These are phyloP conservation scores for Lentinus polychrous DNA, from an alignment of 1,284 basidiomycete species.

Conservation along the genomic window DNA sequence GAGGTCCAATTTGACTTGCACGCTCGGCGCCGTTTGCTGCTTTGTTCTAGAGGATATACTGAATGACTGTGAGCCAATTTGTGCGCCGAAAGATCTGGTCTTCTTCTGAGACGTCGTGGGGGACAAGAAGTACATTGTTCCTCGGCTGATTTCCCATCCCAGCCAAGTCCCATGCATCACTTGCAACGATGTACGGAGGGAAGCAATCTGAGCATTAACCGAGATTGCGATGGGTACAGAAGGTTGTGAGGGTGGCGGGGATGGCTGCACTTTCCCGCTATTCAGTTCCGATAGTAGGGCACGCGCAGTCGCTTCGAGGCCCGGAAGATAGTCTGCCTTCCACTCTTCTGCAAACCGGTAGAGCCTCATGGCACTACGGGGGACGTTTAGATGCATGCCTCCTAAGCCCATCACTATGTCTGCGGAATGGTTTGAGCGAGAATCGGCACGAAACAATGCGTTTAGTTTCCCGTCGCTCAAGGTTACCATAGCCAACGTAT, in stretches of 20 bases:
- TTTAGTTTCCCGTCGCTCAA: conserved; percentile 40
- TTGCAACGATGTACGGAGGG: conserved; percentile 55
- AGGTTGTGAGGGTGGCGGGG: conserved; percentile 15
- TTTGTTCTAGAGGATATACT: conserved; percentile 46
- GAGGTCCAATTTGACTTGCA: conserved; percentile 52
- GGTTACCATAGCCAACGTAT: conserved; percentile 52
- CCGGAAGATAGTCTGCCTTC: conserved; percentile 70
- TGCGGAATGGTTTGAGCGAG: conserved; percentile 24
- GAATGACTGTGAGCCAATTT: conserved; percentile 57
- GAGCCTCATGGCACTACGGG: conserved; percentile 71
- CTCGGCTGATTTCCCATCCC: conserved; percentile 57
- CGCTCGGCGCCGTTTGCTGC: conserved; percentile 27
- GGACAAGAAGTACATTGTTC: conserved; percentile 40
- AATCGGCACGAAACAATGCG: conserved; percentile 38
- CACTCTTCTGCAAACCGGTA: conserved; percentile 76
- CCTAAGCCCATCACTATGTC: conserved; percentile 32
- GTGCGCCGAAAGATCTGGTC: conserved; percentile 51
- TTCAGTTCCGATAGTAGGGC: conserved; percentile 59
- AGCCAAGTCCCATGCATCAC: conserved; percentile 84
- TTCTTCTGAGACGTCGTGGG: conserved; percentile 27
- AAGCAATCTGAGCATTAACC: conserved; percentile 43
- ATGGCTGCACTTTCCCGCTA: conserved; percentile 27
- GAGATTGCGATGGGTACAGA: conserved; percentile 17
- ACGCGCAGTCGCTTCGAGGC: conserved; percentile 57
- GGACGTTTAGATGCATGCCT: conserved; percentile 51